Conservation (phyloP, 352 stramenopile genomes). For the Phytophthora megakarya region DNA sequence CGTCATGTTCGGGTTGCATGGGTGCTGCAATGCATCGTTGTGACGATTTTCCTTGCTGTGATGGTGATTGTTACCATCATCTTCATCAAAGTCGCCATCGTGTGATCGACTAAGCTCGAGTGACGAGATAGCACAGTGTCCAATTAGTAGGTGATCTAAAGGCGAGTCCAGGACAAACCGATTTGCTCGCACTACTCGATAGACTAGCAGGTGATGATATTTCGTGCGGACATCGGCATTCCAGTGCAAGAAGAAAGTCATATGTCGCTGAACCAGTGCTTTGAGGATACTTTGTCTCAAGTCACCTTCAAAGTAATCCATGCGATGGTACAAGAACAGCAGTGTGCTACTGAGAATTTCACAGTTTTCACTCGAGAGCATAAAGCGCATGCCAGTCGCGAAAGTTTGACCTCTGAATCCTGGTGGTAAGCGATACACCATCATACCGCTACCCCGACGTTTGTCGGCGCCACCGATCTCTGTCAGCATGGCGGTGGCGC, state of each 20-base stretch:
- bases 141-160: constrained; percentile 71
- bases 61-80: constrained; percentile 24
- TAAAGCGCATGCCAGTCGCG: constrained; percentile 61
- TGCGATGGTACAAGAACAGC: constrained; percentile 73
- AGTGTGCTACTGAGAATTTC: constrained; percentile 70
- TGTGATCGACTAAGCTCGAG: constrained; percentile 35
- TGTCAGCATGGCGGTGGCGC: constrained; percentile 40
- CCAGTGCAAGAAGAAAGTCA: constrained; percentile 82
- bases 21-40: constrained; percentile 19
- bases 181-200: constrained; percentile 61
- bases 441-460: constrained; percentile 27
- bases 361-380: constrained; percentile 76
- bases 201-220: constrained; percentile 82
- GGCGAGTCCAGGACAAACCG: constrained; percentile 67
- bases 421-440: constrained; percentile 52
- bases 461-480: constrained; percentile 24
- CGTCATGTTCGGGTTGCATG: constrained; percentile 43
- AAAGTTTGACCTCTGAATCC: constrained; percentile 59
- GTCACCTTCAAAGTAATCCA: constrained; percentile 76
- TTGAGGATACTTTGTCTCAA: constrained; percentile 71
- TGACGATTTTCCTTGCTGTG: constrained; percentile 13
- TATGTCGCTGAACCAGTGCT: constrained; percentile 74
- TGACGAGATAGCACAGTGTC: constrained; percentile 50
- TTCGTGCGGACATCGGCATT: constrained; percentile 68
- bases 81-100: constrained; percentile 36